A percentile compares a stretch with the other conserved stretches of the same genome.
These are phyloP conservation scores for Diphasiastrum complanatum DNA, from an alignment of 83 land plant species.

Conservation along the genomic window DNA sequence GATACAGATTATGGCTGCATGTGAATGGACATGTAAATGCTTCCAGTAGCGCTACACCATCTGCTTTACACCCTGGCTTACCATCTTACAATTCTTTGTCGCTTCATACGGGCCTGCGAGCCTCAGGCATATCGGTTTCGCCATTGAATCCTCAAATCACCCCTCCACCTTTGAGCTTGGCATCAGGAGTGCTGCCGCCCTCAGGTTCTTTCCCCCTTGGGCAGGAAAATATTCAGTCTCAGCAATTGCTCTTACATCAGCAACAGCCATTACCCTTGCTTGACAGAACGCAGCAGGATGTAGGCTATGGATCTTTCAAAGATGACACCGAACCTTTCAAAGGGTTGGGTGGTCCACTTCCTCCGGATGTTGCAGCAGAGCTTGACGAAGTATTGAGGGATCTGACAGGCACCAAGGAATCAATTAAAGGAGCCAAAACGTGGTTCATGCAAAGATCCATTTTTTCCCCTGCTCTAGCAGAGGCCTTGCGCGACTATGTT, in stretches of 20 bases:
- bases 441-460: conserved; percentile 97
- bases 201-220: neutral
- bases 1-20: conserved; percentile 69
- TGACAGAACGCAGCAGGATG: conserved; percentile 24
- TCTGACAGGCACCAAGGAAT: conserved; percentile 85
- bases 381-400: conserved; percentile 47
- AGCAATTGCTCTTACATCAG: conserved; percentile 21
- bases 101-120: no score
- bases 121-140: no score
- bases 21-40: conserved; percentile 35
- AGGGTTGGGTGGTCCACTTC: conserved; percentile 62
- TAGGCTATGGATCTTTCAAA: conserved; percentile 37
- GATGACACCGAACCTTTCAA: conserved; percentile 43
- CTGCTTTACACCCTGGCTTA: neutral
- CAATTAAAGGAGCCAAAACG: conserved; percentile 82
- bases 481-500: conserved; percentile 68
- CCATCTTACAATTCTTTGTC: no score
- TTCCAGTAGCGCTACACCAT: conserved; percentile 32
- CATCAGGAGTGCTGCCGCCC: neutral
- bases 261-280: conserved; percentile 37
- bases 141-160: no score
- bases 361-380: conserved; percentile 72
- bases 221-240: neutral
- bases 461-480: conserved; percentile 87
- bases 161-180: neutral